These are phyloP conservation scores for Microsporum canis DNA, from an alignment of 2,329 filamentous ascomycete genomes.

Conservation along the genomic window DNA sequence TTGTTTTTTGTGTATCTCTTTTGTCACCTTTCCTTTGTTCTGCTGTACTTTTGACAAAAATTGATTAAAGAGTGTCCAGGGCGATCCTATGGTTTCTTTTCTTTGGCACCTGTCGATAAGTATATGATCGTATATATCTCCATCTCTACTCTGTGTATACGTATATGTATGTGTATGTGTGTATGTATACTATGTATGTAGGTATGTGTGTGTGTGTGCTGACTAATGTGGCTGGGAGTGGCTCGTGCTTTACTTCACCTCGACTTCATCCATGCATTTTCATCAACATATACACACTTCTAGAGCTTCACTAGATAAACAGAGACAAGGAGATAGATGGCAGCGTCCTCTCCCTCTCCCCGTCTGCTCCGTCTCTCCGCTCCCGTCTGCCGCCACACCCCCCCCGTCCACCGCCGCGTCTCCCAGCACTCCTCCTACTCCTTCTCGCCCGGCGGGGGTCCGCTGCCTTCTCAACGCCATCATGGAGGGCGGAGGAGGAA, in stretches of 20 bases:
- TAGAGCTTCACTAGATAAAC: not conserved
- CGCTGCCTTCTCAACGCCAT: not conserved
- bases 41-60: slow-evolving; percentile 2
- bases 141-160: no score
- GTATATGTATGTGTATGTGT: not conserved
- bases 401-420: not conserved
- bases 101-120: not conserved
- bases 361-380: not conserved
- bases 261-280: not conserved
- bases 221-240: not conserved
- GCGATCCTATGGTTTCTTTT: not conserved
- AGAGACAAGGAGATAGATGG: not conserved
- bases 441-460: not conserved
- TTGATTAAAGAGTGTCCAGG: slow-evolving; percentile 3
- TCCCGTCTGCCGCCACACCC: not conserved
- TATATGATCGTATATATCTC: not conserved
- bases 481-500: slow-evolving; percentile 59
- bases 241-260: not conserved
- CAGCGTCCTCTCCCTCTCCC: not conserved
- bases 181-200: not conserved
- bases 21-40: slow-evolving; percentile 10
- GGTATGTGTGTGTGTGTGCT: not conserved
- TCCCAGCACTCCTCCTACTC: not conserved
- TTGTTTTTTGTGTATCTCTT: slow-evolving; percentile 6
- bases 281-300: not conserved